Base-by-base conservation (phyloP, 2,329 filamentous ascomycete species). In the Chaetothyriales sp. region DNA sequence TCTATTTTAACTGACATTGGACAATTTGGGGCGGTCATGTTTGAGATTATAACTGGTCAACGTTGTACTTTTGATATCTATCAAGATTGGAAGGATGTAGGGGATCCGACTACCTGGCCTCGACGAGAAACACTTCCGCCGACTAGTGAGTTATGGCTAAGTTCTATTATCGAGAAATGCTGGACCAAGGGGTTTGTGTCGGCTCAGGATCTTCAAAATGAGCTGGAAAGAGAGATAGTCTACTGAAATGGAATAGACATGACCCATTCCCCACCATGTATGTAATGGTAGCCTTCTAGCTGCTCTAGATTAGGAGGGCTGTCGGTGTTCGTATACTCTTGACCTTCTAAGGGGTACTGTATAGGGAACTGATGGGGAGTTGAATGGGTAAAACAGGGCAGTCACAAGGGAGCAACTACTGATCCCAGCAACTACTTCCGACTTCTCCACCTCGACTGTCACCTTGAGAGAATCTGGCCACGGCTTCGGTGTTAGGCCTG, bases 1-100 rank as follows among this genome's bases (percentile, higher is more conserved):
- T 61, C 61, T 1, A 57, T 60, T 13, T 55, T 58, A 19, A 64
- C 58, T 13, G 63, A 67, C 51, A 62, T 68, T 47, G 62, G 61
- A 2, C 59, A 60, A 20, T 57, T 67, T 18, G 64, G 63, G 6
- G 54, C 60, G 25, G 63, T 66, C 15, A 63, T 65, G 28, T 67
- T 62, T 48, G 59, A 65, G 52, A 53, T 66, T 18, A 48, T 61
- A 4, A 61, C 61, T 15, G 57, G 56, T 9, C 33, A 52, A 4
- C 51, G 52, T 13, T 64, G 56, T 51, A 55, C 60, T 33, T 61
- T 64, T 45, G 60, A 64, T 50, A 48, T 66, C 8, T 59, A 54
- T 37, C 52, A 61, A 48, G 45, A 61, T 37, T 45, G 47, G 29
- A 29, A 54, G 46, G 40, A 51, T 45, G 51, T 46, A 0, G 51